Evolutionary conservation across 148 eudicot species (phyloP).

Genomic region (Persicaria maculosa): DNA sequence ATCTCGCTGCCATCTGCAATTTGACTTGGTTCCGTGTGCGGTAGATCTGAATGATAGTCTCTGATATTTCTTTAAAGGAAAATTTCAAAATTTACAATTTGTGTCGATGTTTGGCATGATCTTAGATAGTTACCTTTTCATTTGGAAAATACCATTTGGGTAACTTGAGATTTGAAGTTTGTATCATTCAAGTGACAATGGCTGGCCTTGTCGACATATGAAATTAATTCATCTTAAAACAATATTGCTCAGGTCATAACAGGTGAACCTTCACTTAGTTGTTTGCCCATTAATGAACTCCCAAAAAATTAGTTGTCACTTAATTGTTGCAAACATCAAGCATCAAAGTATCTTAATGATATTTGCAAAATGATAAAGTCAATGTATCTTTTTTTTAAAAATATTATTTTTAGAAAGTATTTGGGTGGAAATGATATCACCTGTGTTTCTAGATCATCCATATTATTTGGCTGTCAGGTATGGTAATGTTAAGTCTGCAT

Average conservation of each 20-base stretch:
- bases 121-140: not conserved
- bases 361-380: not conserved
- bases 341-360: not conserved
- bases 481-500: not conserved
- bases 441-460: not conserved
- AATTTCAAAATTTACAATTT: no score
- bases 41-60: not conserved
- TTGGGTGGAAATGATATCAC: not conserved
- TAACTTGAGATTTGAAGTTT: not conserved
- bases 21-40: not conserved
- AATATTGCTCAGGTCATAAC: not conserved
- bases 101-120: not conserved
- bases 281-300: not conserved
- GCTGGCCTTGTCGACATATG: not conserved
- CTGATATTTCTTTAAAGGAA: no score
- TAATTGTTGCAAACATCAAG: not conserved
- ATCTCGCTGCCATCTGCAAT: not conserved
- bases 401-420: not conserved
- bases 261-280: not conserved
- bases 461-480: not conserved
- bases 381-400: not conserved
- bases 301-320: not conserved
- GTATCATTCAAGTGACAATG: not conserved
- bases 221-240: not conserved
- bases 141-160: not conserved